These are phyloP conservation scores for Aspergillus pseudonomiae DNA, from an alignment of 2,329 filamentous ascomycete species.

Conservation along the genomic window DNA sequence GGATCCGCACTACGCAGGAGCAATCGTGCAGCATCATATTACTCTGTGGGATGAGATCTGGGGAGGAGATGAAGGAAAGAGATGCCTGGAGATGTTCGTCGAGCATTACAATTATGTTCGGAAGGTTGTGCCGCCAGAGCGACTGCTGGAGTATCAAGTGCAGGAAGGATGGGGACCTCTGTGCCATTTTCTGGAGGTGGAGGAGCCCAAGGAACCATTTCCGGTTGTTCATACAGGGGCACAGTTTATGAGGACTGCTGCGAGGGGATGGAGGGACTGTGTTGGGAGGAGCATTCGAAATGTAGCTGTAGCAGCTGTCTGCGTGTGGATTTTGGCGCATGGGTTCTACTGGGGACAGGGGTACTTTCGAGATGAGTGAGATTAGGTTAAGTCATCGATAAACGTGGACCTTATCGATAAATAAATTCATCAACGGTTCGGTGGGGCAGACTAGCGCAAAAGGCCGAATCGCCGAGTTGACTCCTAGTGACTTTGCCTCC, in stretches of 20 bases:
- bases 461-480: neutral
- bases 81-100: neutral
- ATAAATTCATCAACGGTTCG: neutral
- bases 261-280: neutral
- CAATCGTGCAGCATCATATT: neutral
- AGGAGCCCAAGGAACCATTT: constrained; percentile 15
- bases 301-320: neutral
- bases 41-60: neutral
- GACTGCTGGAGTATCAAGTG: constrained; percentile 14
- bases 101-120: neutral
- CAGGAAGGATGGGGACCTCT: constrained; percentile 21
- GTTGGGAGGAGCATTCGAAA: neutral
- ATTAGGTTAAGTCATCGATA: neutral
- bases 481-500: neutral
- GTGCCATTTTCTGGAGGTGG: constrained; percentile 18
- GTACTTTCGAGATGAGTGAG: neutral
- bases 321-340: neutral
- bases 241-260: neutral
- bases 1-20: neutral
- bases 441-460: neutral
- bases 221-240: neutral
- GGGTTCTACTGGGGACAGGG: neutral
- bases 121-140: neutral
- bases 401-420: neutral
- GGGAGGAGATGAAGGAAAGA: neutral